Evolutionary conservation across 1,284 basidiomycete species (phyloP).

Genomic region (Pisolithus thermaeus): DNA sequence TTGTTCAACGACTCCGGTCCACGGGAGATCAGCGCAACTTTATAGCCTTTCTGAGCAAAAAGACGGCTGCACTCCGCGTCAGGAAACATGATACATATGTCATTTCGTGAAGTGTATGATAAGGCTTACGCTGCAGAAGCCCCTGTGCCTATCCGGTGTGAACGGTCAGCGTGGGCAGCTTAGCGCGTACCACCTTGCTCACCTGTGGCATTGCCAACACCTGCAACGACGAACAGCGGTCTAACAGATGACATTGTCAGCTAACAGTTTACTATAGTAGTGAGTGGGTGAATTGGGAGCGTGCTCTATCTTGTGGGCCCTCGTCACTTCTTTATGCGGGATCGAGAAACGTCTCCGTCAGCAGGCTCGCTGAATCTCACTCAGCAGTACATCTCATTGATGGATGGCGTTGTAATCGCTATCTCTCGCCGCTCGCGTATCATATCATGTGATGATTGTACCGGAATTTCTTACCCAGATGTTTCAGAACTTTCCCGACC

Average conservation of each 20-base stretch:
- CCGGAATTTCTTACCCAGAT: no score
- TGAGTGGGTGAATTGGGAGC: conserved; percentile 1
- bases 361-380: background rate
- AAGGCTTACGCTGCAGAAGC: conserved; percentile 53
- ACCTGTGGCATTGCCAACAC: conserved; percentile 45
- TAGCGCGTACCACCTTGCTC: background rate
- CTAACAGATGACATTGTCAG: conserved; percentile 30
- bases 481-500: no score
- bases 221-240: conserved; percentile 47
- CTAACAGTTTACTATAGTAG: background rate
- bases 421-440: no score
- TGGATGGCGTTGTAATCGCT: no score
- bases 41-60: conserved; percentile 62
- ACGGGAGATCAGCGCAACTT: conserved; percentile 63
- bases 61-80: conserved; percentile 39
- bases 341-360: background rate
- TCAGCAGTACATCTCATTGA: no score
- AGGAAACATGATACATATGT: background rate
- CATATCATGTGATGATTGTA: no score
- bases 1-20: conserved; percentile 47
- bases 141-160: conserved; percentile 43
- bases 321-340: conserved; percentile 12
- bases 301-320: background rate
- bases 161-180: background rate
- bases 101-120: background rate